Conservation (phyloP, 257 asterid species). For the Plantago elongata region DNA sequence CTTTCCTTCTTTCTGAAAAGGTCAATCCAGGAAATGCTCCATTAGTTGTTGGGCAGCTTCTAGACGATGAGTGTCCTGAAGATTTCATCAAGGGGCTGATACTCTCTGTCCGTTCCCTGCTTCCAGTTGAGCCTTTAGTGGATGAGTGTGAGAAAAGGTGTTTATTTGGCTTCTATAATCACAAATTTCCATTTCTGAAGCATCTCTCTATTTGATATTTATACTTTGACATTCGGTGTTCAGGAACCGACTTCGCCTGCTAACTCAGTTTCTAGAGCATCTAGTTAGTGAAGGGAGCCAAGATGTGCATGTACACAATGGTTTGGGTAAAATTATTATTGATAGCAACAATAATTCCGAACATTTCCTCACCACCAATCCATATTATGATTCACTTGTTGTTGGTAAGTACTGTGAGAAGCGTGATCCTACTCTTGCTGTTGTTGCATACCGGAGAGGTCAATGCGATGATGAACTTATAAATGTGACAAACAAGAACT, state of each 20-base stretch:
- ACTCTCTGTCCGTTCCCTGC: conserved; percentile 93
- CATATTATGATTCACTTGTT: conserved; percentile 93
- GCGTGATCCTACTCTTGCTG: conserved; percentile 99
- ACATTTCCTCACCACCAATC: conserved; percentile 98
- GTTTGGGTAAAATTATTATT: conserved; percentile 95
- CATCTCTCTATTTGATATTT: conserved; percentile 14
- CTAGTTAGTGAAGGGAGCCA: conserved; percentile 99
- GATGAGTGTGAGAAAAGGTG: conserved; percentile 99
- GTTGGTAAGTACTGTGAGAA: conserved; percentile 99
- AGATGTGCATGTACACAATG: conserved; percentile 99
- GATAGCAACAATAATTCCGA: conserved; percentile 98
- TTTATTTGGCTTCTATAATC: neutral
- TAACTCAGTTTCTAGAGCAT: conserved; percentile 97
- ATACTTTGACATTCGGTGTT: conserved; percentile 24
- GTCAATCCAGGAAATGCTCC: conserved; percentile 99
- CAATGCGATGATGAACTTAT: conserved; percentile 97
- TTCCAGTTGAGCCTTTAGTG: conserved; percentile 97
- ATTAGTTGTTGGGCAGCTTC: conserved; percentile 94
- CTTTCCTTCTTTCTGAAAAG: conserved; percentile 34
- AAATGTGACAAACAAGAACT: conserved; percentile 89
- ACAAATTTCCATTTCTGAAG: conserved; percentile 3
- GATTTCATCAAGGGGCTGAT: conserved; percentile 96
- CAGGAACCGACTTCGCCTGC: conserved; percentile 98
- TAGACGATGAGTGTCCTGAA: conserved; percentile 98
- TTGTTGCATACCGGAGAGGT: conserved; percentile 97